These are phyloP conservation scores for Cephaloascus fragrans DNA, from an alignment of 805 yeast species.

Conservation along the genomic window DNA sequence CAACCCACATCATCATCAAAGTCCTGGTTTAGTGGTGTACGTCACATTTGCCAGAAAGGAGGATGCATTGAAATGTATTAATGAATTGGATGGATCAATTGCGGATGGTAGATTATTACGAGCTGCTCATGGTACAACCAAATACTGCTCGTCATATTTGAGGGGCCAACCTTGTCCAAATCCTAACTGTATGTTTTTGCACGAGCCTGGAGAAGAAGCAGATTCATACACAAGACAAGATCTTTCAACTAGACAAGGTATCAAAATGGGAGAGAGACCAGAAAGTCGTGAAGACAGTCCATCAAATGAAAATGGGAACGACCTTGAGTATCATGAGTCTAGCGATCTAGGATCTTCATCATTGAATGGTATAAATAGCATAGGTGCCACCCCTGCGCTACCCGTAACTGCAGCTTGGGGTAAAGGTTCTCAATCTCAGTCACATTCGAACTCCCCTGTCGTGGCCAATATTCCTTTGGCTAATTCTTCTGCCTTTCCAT, in stretches of 20 bases:
- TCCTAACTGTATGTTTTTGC: constrained; percentile 97
- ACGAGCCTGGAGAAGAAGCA: constrained; percentile 99
- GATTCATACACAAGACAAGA: constrained; percentile 91
- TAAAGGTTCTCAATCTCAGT: constrained; percentile 12
- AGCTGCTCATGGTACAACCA: constrained; percentile 98
- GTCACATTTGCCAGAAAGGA: constrained; percentile 90
- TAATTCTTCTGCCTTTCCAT: constrained; percentile 48
- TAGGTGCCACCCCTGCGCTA: constrained; percentile 34
- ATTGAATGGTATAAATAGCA: constrained; percentile 6
- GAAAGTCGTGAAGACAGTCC: constrained; percentile 14
- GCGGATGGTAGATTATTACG: constrained; percentile 84
- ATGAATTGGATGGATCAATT: constrained; percentile 85
- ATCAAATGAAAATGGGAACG: constrained; percentile 8
- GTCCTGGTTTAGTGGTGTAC: constrained; percentile 86
- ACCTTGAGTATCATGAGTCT: constrained; percentile 1
- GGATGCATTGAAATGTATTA: constrained; percentile 90
- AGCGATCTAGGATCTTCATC: constrained; percentile 4
- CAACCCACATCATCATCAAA: constrained; percentile 30
- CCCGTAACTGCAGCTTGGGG: constrained; percentile 36
- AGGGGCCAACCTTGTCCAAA: constrained; percentile 96
- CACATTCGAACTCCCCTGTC: constrained; percentile 26
- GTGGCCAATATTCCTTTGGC: constrained; percentile 26
- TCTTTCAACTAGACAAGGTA: constrained; percentile 64
- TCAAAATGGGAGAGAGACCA: constrained; percentile 32
- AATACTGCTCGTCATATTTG: constrained; percentile 92